A percentile compares a stretch with the other conserved stretches of the same genome.
Evolutionary conservation across 805 yeast species (phyloP).

Genomic region (Kodamaea leandrae): DNA sequence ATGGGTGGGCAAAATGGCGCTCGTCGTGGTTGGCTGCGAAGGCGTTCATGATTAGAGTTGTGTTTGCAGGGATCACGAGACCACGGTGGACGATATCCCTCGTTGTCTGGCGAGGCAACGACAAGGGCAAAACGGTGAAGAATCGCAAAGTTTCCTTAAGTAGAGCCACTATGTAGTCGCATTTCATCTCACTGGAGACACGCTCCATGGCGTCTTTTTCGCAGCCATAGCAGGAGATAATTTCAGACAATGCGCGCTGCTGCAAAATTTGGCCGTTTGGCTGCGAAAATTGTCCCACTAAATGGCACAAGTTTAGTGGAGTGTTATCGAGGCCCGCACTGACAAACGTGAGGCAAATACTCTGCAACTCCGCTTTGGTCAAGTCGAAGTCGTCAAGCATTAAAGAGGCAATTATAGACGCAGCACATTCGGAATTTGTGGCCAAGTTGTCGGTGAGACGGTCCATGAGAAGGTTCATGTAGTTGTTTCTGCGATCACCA

Average conservation of each 20-base stretch:
- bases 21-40: conserved; percentile 70
- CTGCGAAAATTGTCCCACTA: conserved; percentile 57
- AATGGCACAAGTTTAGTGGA: conserved; percentile 58
- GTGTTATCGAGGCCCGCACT: conserved; percentile 79
- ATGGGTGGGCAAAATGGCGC: conserved; percentile 40
- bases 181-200: conserved; percentile 25
- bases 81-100: conserved; percentile 42
- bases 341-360: conserved; percentile 70
- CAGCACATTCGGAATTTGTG: background rate
- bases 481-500: conserved; percentile 46
- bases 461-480: conserved; percentile 40
- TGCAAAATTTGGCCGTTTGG: conserved; percentile 42
- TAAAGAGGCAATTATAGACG: conserved; percentile 2
- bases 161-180: conserved; percentile 55
- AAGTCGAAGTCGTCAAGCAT: conserved; percentile 4
- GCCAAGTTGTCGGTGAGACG: conserved; percentile 7
- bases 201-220: conserved; percentile 34
- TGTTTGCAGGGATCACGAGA: conserved; percentile 50
- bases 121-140: conserved; percentile 65
- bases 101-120: conserved; percentile 63
- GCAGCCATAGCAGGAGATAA: conserved; percentile 32
- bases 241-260: conserved; percentile 39
- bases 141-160: conserved; percentile 60
- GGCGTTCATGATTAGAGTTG: conserved; percentile 62
- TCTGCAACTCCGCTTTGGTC: conserved; percentile 44